These are phyloP conservation scores for Trichosporon coremiiforme DNA, from an alignment of 1,284 basidiomycete species.

Conservation along the genomic window DNA sequence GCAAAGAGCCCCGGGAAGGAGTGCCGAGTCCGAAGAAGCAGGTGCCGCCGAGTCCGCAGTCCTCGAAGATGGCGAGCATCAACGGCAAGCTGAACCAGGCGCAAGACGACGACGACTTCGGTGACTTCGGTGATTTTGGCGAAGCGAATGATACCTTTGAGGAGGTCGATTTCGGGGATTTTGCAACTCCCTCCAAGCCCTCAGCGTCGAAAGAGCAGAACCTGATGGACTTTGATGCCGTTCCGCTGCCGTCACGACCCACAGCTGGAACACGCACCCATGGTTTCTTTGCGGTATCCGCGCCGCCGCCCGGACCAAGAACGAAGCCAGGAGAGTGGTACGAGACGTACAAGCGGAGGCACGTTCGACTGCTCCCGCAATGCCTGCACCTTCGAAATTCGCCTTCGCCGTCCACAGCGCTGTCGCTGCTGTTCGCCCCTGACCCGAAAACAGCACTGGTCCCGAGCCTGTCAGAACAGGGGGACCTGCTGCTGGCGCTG, in stretches of 20 bases:
- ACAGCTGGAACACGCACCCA: constrained; percentile 36
- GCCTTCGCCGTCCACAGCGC: constrained; percentile 64
- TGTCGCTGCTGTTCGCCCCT: constrained; percentile 61
- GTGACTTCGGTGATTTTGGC: constrained; percentile 53
- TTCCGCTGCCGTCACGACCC: constrained; percentile 53
- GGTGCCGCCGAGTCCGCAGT: not conserved
- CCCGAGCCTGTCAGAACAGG: constrained; percentile 40
- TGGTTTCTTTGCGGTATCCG: constrained; percentile 55
- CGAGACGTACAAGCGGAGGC: constrained; percentile 46
- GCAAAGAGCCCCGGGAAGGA: constrained; percentile 20
- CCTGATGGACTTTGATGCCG: constrained; percentile 55
- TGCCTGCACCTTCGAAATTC: constrained; percentile 56
- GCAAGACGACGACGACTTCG: constrained; percentile 45
- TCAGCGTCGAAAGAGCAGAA: constrained; percentile 39
- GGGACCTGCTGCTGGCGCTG: constrained; percentile 41
- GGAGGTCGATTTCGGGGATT: constrained; percentile 92
- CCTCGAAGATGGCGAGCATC: constrained; percentile 11
- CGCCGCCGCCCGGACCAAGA: constrained; percentile 28
- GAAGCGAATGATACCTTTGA: constrained; percentile 45
- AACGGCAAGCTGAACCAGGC: constrained; percentile 7
- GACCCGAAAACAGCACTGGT: constrained; percentile 40
- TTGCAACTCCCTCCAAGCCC: constrained; percentile 45
- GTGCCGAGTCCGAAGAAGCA: not conserved
- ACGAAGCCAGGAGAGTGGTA: constrained; percentile 43
- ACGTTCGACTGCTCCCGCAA: constrained; percentile 43